Base-by-base conservation (phyloP, 352 stramenopile genomes). In the Pythium aquatile region DNA sequence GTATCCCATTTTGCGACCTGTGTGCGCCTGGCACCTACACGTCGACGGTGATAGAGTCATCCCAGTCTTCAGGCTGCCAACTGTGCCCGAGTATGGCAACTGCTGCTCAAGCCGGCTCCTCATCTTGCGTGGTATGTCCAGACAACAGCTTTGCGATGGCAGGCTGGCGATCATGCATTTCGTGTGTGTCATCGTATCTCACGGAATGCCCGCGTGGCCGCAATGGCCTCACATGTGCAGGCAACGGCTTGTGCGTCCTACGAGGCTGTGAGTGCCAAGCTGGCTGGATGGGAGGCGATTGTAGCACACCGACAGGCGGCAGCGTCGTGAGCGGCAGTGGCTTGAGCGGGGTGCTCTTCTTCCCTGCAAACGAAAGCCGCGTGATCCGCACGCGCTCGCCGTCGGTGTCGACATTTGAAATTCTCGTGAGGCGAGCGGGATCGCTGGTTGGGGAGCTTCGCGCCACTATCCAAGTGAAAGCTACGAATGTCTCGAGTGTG, bases 181-280 rank as follows among this genome's bases (percentile, higher is more conserved):
- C 83, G 5, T 92, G 83, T 16, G 66, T 33, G 2, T 2, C 63
- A 40, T 49, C 68, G 32, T 70, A 63, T 35, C 57, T 77, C 2
- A 32, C 65, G n/a, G 72, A 65, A 3, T 92, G 83, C 56, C 59
- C 73, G 7, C 47, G 66, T 7, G 83, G 83, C 10, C 70, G 81
- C n/a, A 90, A 90, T 56, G 77, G 79, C 14, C 17, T 76, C n/a
- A 9, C 77, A 49, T 92, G 83, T 39, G 86, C 79, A 20, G 79
- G 78, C 5, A 81, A 83, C 17, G 83, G 83, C 11, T 52, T 64
- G 3, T 92, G 83, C 51, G 28, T 73, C 5, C 82, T 79, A 4
- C 79, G 81, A 26, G 75, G 78, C 1, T 92, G 83, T 46, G 61
- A 66, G 14, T 92, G 83, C 49, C 48, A 35, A n/a, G 29, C 49